Conservation (phyloP, 805 yeast species). For the Candida palmyrensis region DNA sequence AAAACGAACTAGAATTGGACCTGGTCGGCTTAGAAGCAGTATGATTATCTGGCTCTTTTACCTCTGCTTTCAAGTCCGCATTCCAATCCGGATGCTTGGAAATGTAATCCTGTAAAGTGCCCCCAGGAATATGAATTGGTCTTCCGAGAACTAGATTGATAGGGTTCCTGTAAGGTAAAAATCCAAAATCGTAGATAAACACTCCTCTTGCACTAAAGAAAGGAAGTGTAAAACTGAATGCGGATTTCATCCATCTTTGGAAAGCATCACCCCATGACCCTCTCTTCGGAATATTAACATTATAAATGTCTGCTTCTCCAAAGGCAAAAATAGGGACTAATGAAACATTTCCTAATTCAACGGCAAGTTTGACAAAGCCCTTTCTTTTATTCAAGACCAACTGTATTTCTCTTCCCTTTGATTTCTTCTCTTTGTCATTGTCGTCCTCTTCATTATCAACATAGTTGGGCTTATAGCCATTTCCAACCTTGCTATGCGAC, state of each 20-base stretch:
- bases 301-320: slow-evolving; percentile 73
- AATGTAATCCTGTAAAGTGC: slow-evolving; percentile 26
- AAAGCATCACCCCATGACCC: slow-evolving; percentile 45
- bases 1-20: slow-evolving; percentile 15
- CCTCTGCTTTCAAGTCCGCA: not conserved
- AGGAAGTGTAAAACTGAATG: slow-evolving; percentile 82
- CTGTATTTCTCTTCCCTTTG: slow-evolving; percentile 48
- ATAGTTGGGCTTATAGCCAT: slow-evolving; percentile 19
- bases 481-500: slow-evolving; percentile 25
- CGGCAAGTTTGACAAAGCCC: slow-evolving; percentile 86
- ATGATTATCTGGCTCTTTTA: too few relatives aligned
- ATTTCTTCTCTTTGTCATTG: slow-evolving; percentile 20
- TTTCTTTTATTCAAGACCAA: slow-evolving; percentile 72
- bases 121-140: slow-evolving; percentile 55
- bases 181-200: slow-evolving; percentile 87
- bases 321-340: slow-evolving; percentile 87
- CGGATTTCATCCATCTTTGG: slow-evolving; percentile 69
- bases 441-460: not conserved
- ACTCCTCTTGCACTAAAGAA: slow-evolving; percentile 89
- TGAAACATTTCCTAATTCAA: slow-evolving; percentile 69
- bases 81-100: slow-evolving; percentile 27
- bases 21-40: not conserved
- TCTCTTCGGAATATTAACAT: slow-evolving; percentile 35
- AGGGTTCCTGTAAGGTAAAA: slow-evolving; percentile 79
- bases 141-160: slow-evolving; percentile 71